Base-by-base conservation (phyloP, 2,329 filamentous ascomycete genomes). In the Delphinella strobiligena region DNA sequence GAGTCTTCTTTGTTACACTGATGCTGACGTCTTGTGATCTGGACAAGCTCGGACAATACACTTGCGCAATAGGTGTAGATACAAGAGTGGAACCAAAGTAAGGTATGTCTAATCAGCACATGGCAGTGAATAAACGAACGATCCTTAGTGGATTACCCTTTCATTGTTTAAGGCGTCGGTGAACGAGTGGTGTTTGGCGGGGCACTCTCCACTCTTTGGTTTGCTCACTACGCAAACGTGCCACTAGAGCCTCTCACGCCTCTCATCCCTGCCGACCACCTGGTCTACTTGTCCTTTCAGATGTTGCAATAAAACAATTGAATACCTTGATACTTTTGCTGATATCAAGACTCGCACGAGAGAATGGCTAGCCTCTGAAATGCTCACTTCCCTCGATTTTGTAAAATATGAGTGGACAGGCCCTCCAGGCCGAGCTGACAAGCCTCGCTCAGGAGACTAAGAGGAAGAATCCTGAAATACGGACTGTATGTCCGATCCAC, bases 391-490 rank as follows among this genome's bases (percentile, higher is more conserved):
- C 9, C 10, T 22, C 16, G 19, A n/a, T 19, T 2, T 5, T 11
- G 12, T 14, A 18, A 17, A 43, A 32, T 19, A 94, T 94, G 87
- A 93, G 87, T 61, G 81, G 86, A 54, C 85, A 93, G 73, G 79
- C 94, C 55, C 74, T 95, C 54, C 78, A 80, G 56, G 80, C 83
- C 43, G 88, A 95, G 73, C 75, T 95, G 60, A 76, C 81, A 55
- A 93, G 85, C 65, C 76, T 95, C 59, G 81, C 94, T 53, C 85
- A 93, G 62, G 91, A 98, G 68, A 91, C 88, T 58, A 96, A 93
- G 64, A 77, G 89, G 54, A 96, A 93, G 64, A 82, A 95, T 61
- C 77, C 82, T 51, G 91, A 96, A 54, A 71, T 98, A 38, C 78
- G 83, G 67, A 83, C 82, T 72, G 82, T 81, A 64, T 53, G 72